phyloP scores from a whole-genome alignment of 2,329 filamentous ascomycete genomes.

The Penicillium sp. region DNA sequence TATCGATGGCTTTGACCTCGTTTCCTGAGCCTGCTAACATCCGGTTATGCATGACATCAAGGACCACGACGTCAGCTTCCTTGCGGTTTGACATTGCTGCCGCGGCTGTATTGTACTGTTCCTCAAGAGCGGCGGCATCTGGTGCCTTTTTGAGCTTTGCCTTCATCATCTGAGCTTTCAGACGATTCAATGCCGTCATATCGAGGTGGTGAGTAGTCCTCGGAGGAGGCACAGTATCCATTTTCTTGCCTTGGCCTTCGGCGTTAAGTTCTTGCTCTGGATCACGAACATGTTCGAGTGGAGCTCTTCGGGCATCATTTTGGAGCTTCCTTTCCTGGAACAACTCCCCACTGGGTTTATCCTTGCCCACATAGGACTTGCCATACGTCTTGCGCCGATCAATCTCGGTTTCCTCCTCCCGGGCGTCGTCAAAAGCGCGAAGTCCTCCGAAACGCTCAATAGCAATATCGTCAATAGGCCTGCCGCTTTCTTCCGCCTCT shows the following conservation, averaged over 20 bases:
- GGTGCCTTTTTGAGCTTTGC: slow-evolving; percentile 79
- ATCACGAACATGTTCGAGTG: slow-evolving; percentile 29
- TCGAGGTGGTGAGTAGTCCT: slow-evolving; percentile 59
- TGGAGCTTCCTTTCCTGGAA: slow-evolving; percentile 71
- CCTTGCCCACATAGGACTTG: slow-evolving; percentile 76
- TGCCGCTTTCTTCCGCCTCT: slow-evolving; percentile 69
- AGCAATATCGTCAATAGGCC: slow-evolving; percentile 77
- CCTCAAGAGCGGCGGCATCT: slow-evolving; percentile 73
- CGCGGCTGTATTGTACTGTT: slow-evolving; percentile 75
- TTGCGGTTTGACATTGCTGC: slow-evolving; percentile 58
- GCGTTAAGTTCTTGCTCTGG: slow-evolving; percentile 37
- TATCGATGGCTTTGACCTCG: slow-evolving; percentile 76
- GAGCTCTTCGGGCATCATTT: slow-evolving; percentile 49
- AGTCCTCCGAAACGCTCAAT: slow-evolving; percentile 77
- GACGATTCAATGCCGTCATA: slow-evolving; percentile 76
- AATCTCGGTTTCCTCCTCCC: slow-evolving; percentile 89
- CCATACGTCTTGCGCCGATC: slow-evolving; percentile 82
- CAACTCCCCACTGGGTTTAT: slow-evolving; percentile 83
- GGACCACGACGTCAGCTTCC: slow-evolving; percentile 69
- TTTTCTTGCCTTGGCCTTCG: slow-evolving; percentile 55
- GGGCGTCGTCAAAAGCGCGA: slow-evolving; percentile 82
- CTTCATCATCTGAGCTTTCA: slow-evolving; percentile 94
- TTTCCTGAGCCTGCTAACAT: slow-evolving; percentile 72
- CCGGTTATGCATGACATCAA: slow-evolving; percentile 85
- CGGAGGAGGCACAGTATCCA: slow-evolving; percentile 55